Conservation (phyloP, 306 rosid species). For the Gynostemma pentaphyllum region DNA sequence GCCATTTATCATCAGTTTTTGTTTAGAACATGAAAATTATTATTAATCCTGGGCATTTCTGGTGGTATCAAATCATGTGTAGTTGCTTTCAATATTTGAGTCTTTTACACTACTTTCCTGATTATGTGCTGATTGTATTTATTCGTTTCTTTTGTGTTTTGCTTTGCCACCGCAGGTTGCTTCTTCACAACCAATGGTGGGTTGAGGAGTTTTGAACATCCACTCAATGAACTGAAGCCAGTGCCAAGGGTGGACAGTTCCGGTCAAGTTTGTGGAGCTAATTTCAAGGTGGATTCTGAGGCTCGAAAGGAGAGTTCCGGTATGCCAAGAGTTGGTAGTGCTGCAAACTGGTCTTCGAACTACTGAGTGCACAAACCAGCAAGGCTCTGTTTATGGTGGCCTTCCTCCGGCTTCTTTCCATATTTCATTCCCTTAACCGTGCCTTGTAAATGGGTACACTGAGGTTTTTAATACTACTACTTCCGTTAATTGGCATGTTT, state of each 20-base stretch:
- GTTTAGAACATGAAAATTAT: neutral
- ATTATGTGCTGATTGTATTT: neutral
- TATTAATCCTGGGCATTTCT: neutral
- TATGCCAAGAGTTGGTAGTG: constrained; percentile 97
- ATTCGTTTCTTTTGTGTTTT: constrained; percentile 2
- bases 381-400: constrained; percentile 18
- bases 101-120: neutral
- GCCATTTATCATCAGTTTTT: neutral
- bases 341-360: constrained; percentile 85
- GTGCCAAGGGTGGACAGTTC: constrained; percentile 94
- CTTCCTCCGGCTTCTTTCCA: constrained; percentile 12
- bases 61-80: neutral
- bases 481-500: neutral
- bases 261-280: constrained; percentile 75
- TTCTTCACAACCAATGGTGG: constrained; percentile 84
- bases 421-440: constrained; percentile 15
- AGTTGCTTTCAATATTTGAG: neutral
- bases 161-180: constrained; percentile 35
- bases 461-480: constrained; percentile 13
- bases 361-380: constrained; percentile 32
- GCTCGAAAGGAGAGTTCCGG: constrained; percentile 62
- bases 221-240: constrained; percentile 77
- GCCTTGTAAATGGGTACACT: constrained; percentile 17
- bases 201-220: constrained; percentile 90
- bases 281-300: constrained; percentile 67